Evolutionary conservation across 2,329 filamentous ascomycete genomes (phyloP), one percentile per base, ranked within the genome.

Genomic region (Corniculantispora saksenae): DNA sequence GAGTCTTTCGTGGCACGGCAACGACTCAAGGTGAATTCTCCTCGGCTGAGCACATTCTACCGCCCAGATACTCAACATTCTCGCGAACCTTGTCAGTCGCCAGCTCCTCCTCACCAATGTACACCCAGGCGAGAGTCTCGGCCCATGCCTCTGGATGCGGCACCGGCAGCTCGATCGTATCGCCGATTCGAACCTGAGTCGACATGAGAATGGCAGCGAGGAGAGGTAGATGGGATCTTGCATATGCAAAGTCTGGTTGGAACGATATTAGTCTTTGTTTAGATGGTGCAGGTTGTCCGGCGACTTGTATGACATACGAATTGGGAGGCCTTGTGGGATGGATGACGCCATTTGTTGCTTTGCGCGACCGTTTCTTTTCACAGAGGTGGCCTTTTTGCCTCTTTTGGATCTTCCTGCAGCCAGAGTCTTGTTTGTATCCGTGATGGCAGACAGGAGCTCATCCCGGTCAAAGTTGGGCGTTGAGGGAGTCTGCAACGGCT

Each of bases 11-110:
- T 15, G 9, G 32, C 12, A 50, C 25, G n/a, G 9, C 57, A 50
- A 15, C 21, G 21, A 4, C 25, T 58, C 47, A 35, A 21, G 3
- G n/a, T 2, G n/a, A 19, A n/a, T 48, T 40, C 50, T n/a, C 51
- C 51, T 47, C 10, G 21, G 25, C 12, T 35, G 13, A 43, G 15
- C 29, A 50, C n/a, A 64, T 29, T 56, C 77, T 81, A 2, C 86
- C 86, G 4, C 83, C 86, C 5, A 89, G 74, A 69, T 87, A 83
- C 61, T 79, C 60, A 54, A 88, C 84, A 67, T 88, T 88, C 66
- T 83, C 77, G 63, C 72, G 79, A 53, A 86, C 80, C 2, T 78
- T 78, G 13, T 79, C 76, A 1, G 81, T 84, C 57, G 82, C 65
- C 15, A 76, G 66, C 54, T 79, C 76, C 15, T 79, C 80, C 61